Conservation (phyloP, 192 early-diverging fungal species). For the Dissophora ornata region DNA sequence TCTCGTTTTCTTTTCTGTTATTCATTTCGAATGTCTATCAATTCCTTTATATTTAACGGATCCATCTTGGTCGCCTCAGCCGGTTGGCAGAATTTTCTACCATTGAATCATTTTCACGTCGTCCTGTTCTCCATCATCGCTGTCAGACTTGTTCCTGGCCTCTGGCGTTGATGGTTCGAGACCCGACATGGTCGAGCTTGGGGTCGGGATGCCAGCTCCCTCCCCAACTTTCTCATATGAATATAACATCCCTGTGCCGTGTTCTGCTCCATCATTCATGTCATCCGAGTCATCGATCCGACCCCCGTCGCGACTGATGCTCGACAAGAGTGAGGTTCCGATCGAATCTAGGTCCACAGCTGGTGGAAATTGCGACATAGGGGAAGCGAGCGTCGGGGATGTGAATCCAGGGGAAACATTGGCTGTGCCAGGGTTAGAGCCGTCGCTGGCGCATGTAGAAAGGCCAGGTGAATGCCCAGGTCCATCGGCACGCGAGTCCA, state of each 20-base stretch:
- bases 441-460: conserved; percentile 42
- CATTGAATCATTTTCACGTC: conserved; percentile 26
- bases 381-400: not conserved
- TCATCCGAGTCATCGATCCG: conserved; percentile 32
- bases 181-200: not conserved
- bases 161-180: conserved; percentile 6
- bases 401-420: conserved; percentile 19
- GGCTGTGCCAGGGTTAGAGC: conserved; percentile 43
- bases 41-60: not conserved
- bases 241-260: not conserved
- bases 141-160: not conserved
- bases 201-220: conserved; percentile 27
- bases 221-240: not conserved
- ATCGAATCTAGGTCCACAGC: not conserved
- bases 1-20: no score
- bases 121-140: conserved; percentile 19
- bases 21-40: not conserved
- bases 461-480: conserved; percentile 21
- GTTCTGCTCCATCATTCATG: not conserved
- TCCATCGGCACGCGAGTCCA: not conserved
- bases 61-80: not conserved
- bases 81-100: not conserved
- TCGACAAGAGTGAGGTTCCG: conserved; percentile 6
- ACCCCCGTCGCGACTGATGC: conserved; percentile 23
- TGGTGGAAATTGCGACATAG: not conserved